These are phyloP conservation scores for Solanum raphanifolium DNA, from an alignment of 257 asterid species.

Conservation along the genomic window DNA sequence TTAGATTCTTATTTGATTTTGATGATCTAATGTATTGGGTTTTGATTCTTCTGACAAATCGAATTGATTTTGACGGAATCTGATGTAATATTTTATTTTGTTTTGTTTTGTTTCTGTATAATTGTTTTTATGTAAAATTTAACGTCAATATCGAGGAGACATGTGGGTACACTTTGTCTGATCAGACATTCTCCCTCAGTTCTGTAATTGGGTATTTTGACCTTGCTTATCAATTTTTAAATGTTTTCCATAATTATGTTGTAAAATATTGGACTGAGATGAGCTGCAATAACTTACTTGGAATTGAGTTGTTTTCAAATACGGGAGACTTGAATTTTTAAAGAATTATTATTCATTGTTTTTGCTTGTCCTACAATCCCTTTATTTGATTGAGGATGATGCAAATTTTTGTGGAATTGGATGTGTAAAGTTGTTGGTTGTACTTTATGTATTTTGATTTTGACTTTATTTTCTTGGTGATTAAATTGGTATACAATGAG, in stretches of 20 bases:
- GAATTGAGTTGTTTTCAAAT: neutral
- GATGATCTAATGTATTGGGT: neutral
- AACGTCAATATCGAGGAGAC: neutral
- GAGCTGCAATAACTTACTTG: neutral
- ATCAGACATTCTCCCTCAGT: neutral
- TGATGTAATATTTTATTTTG: neutral
- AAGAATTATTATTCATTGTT: neutral
- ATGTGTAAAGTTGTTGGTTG: neutral
- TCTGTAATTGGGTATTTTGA: neutral
- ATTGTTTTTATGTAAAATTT: neutral
- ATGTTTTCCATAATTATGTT: neutral
- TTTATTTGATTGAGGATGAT: neutral
- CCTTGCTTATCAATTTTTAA: neutral
- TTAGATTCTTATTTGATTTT: neutral
- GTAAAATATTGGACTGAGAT: neutral
- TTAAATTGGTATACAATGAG: neutral
- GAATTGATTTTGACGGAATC: neutral
- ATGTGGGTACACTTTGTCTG: neutral
- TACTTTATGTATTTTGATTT: neutral
- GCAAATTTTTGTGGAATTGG: neutral
- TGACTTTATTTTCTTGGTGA: neutral
- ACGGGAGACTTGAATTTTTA: neutral
- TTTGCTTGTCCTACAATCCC: neutral
- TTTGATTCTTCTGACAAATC: neutral
- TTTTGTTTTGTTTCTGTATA: neutral